A percentile compares a stretch with the other conserved stretches of the same genome.
Conservation (phyloP, 805 yeast species). For the Suhomyces kilbournensis region DNA sequence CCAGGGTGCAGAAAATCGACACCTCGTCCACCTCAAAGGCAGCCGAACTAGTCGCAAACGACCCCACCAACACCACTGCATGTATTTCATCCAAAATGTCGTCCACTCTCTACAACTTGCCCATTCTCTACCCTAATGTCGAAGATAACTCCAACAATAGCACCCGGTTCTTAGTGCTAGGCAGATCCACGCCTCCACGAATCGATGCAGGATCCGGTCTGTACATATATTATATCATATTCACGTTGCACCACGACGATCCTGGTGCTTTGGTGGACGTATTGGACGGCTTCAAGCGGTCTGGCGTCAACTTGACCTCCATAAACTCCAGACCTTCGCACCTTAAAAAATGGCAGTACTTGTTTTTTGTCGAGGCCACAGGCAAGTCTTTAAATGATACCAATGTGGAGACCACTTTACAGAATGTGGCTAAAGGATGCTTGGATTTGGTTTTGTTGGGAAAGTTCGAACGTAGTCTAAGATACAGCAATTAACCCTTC, state of each 20-base stretch:
- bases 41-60: constrained; percentile 56
- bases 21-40: constrained; percentile 82
- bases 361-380: constrained; percentile 73
- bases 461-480: constrained; percentile 45
- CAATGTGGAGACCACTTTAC: constrained; percentile 23
- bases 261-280: constrained; percentile 76
- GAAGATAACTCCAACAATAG: constrained; percentile 78
- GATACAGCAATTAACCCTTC: constrained; percentile 19
- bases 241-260: constrained; percentile 58
- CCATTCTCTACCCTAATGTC: constrained; percentile 52
- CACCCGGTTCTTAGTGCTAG: constrained; percentile 77
- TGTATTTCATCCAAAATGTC: constrained; percentile 77
- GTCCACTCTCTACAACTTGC: constrained; percentile 54
- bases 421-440: constrained; percentile 43
- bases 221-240: constrained; percentile 55
- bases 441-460: constrained; percentile 59
- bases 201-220: not conserved
- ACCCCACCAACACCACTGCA: constrained; percentile 42
- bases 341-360: constrained; percentile 70
- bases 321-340: constrained; percentile 78
- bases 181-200: constrained; percentile 24
- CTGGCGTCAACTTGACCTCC: constrained; percentile 61
- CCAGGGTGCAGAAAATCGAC: constrained; percentile 53
- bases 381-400: constrained; percentile 34
- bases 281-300: constrained; percentile 51